A percentile compares a stretch with the other conserved stretches of the same genome.
Evolutionary conservation across 352 stramenopile genomes (phyloP).

Genomic region (Phytophthora crassamura): DNA sequence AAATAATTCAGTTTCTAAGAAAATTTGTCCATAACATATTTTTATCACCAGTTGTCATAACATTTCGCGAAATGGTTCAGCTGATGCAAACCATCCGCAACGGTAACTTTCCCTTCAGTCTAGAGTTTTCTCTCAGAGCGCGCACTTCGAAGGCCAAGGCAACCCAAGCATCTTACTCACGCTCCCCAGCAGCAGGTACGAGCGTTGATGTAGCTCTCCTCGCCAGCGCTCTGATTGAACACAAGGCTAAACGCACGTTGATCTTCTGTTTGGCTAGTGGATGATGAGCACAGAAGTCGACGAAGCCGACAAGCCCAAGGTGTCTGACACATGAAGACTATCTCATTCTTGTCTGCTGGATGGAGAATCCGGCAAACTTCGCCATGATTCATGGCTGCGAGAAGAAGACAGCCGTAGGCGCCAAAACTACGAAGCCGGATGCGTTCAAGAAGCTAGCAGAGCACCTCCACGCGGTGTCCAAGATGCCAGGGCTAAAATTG

Average conservation of each 20-base stretch:
- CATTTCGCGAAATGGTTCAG: too few relatives aligned
- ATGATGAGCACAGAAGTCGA: not conserved
- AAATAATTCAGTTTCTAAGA: too few relatives aligned
- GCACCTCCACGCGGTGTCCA: slow-evolving; percentile 3
- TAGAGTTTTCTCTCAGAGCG: not conserved
- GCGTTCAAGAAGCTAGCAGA: slow-evolving; percentile 12
- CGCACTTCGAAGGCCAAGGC: not conserved
- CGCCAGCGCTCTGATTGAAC: too few relatives aligned
- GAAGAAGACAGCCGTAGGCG: slow-evolving; percentile 9
- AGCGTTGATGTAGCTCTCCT: slow-evolving; percentile 1
- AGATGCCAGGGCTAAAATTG: slow-evolving; percentile 1
- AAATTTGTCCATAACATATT: too few relatives aligned
- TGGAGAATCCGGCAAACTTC: slow-evolving; percentile 11
- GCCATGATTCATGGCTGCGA: slow-evolving; percentile 6
- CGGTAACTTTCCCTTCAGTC: slow-evolving; percentile 2
- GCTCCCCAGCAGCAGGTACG: slow-evolving; percentile 1
- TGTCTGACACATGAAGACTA: slow-evolving; percentile 15
- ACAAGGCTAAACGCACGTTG: too few relatives aligned
- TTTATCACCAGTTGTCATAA: too few relatives aligned
- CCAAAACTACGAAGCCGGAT: slow-evolving; percentile 10
- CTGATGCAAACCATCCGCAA: slow-evolving; percentile 8
- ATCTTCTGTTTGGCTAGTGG: too few relatives aligned
- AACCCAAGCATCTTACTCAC: not conserved
- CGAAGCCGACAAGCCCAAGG: slow-evolving; percentile 4
- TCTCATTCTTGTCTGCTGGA: slow-evolving; percentile 15